Evolutionary conservation across 192 early-diverging fungal species (phyloP).

Genomic region (Gaertneriomyces semiglobifer): DNA sequence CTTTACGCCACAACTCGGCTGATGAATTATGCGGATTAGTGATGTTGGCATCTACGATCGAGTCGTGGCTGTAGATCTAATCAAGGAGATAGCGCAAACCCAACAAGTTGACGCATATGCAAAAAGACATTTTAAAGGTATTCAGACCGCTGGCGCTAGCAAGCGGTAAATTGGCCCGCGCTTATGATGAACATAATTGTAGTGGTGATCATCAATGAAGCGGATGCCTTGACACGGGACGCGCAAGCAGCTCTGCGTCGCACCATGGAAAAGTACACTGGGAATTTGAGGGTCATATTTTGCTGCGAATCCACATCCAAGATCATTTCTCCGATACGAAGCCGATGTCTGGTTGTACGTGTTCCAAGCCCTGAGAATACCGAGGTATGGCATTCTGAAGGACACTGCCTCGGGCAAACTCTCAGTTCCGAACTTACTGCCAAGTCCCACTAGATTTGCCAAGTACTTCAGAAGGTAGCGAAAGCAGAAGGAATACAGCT

Average conservation of each 20-base stretch:
- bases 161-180: too few relatives aligned
- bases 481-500: constrained; percentile 73
- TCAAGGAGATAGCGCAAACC: constrained; percentile 96
- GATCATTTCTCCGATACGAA: constrained; percentile 90
- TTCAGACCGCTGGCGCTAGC: too few relatives aligned
- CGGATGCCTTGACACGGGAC: constrained; percentile 80
- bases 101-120: constrained; percentile 81
- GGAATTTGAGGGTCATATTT: constrained; percentile 86
- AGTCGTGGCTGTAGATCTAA: constrained; percentile 86
- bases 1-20: neutral
- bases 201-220: constrained; percentile 94
- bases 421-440: neutral
- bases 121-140: constrained; percentile 84
- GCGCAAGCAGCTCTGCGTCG: constrained; percentile 93
- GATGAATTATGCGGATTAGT: constrained; percentile 39
- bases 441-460: constrained; percentile 36
- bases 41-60: constrained; percentile 96
- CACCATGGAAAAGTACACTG: constrained; percentile 99
- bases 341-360: constrained; percentile 84
- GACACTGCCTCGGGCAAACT: neutral
- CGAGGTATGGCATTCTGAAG: constrained; percentile 54
- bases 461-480: constrained; percentile 71
- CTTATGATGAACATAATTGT: neutral
- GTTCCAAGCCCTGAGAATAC: constrained; percentile 73
- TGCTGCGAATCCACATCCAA: constrained; percentile 86